Evolutionary conservation across 768 basidiomycete genomes (phyloP).

Genomic region (Gloeostereum incarnatum): DNA sequence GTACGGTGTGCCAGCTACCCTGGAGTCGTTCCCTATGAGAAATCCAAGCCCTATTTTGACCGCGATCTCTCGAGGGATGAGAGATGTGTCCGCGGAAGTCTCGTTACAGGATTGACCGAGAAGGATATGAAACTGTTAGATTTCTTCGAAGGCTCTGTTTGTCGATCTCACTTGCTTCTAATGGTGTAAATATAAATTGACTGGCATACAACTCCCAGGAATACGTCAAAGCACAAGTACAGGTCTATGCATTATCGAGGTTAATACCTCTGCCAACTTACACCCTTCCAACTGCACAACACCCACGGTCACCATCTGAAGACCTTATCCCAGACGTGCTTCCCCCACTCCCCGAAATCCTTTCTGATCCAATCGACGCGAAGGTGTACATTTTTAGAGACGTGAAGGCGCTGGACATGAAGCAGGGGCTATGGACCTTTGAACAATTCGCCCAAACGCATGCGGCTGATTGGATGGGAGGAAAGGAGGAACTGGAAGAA

Average conservation of each 20-base stretch:
- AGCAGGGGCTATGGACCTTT: slow-evolving; percentile 68
- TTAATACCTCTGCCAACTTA: slow-evolving; percentile 22
- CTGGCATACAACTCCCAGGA: slow-evolving; percentile 37
- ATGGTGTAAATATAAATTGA: background rate
- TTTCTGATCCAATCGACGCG: slow-evolving; percentile 29
- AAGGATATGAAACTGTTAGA: slow-evolving; percentile 65
- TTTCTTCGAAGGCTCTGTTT: slow-evolving; percentile 72
- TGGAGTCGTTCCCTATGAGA: slow-evolving; percentile 56
- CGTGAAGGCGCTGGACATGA: slow-evolving; percentile 35
- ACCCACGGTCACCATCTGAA: background rate
- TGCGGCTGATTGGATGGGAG: no score
- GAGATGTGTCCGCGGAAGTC: slow-evolving; percentile 63
- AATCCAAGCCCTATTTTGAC: slow-evolving; percentile 36
- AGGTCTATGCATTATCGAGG: slow-evolving; percentile 46
- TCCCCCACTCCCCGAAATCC: slow-evolving; percentile 30
- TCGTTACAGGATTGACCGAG: slow-evolving; percentile 64
- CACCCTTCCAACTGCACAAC: slow-evolving; percentile 10
- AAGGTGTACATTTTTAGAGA: slow-evolving; percentile 69
- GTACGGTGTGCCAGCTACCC: slow-evolving; percentile 78
- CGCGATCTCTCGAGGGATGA: slow-evolving; percentile 51
- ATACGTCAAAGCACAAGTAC: slow-evolving; percentile 50
- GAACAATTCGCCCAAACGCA: slow-evolving; percentile 75
- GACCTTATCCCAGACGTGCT: slow-evolving; percentile 30
- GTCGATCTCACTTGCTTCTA: no score
- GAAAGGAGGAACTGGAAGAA: no score